A percentile compares a stretch with the other conserved stretches of the same genome.
Conservation (phyloP, 2,329 filamentous ascomycete genomes). For the Geosmithia flava region DNA sequence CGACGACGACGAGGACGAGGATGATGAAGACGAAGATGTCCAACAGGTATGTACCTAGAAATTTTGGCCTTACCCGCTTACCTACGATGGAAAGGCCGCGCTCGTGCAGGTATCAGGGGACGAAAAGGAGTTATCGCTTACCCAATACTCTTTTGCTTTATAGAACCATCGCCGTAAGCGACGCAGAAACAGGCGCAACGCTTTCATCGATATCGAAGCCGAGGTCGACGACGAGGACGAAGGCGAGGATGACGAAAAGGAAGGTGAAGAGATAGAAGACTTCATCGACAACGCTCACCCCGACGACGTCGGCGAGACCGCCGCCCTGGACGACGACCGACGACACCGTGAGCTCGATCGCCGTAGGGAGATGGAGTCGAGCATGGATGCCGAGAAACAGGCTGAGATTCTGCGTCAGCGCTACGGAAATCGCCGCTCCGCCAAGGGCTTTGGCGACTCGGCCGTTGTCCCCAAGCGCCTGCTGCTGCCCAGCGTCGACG, state of each 20-base stretch:
- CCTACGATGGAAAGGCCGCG: neutral
- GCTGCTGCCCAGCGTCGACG: conserved; percentile 82
- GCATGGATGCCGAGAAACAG: conserved; percentile 87
- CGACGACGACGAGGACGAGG: conserved; percentile 51
- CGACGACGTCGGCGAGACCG: conserved; percentile 73
- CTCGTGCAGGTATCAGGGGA: neutral
- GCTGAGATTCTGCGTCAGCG: conserved; percentile 77
- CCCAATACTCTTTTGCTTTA: neutral
- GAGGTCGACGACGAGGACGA: conserved; percentile 95
- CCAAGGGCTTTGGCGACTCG: conserved; percentile 53
- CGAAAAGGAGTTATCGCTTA: neutral
- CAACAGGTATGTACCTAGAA: conserved; percentile 36
- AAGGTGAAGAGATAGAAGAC: conserved; percentile 69
- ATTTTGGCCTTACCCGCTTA: neutral
- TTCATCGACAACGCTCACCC: conserved; percentile 85
- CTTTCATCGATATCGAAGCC: conserved; percentile 95
- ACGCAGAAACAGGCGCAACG: conserved; percentile 61
- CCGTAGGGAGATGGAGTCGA: conserved; percentile 73
- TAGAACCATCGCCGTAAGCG: conserved; percentile 62
- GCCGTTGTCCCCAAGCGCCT: conserved; percentile 74
- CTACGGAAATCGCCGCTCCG: conserved; percentile 68
- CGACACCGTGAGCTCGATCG: conserved; percentile 91
- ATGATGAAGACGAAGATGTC: conserved; percentile 55
- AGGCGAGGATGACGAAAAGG: conserved; percentile 78
- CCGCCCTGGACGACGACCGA: conserved; percentile 75